Evolutionary conservation across 331 rosid genomes (phyloP), one percentile per base, ranked within the genome.

Genomic region (Ulmus americana): DNA sequence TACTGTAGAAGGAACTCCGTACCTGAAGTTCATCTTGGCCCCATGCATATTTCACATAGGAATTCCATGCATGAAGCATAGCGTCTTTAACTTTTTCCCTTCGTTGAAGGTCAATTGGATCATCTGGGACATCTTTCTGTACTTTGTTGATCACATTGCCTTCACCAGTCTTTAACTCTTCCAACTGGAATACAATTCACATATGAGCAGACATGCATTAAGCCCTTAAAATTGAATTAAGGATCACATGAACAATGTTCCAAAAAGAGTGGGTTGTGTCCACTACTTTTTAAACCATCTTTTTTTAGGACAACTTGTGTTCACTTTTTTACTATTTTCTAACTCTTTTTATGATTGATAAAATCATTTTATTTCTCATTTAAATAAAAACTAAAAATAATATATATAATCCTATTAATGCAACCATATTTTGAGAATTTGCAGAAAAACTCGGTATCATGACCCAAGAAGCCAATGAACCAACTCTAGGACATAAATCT

Each of bases 11-110:
- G 45, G 45, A 40, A 41, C 73, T 22, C 42, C 38, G 51, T 71
- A 88, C 97, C 91, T 90, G 97, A 78, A 91, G 96, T 80, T 91
- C 97, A 74, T 91, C 97, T 70, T 88, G 88, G 44, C 96, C 97
- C 97, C 97, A 91, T 6, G 97, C 97, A 72, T 84, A 91, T 66
- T 84, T 88, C 79, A 82, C 96, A 45, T 91, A 91, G 62, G 97
- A 91, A 74, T 79, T 78, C 97, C 97, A 91, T 39, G 97, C 96
- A 57, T 88, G 97, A 68, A 84, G 66, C 96, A 86, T 88, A 49
- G 97, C 97, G 63, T 91, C 97, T 72, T 86, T 91, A 22, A 91
- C 97, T 64, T 84, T 91, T 69, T 84, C 84, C 79, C 90, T 81
- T 70, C 97, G 79, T 66, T 82, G 44, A 39, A 28, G 63, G 50